These are phyloP conservation scores for Butyriboletus appendiculatus DNA, from an alignment of 1,284 basidiomycete genomes.

Conservation along the genomic window DNA sequence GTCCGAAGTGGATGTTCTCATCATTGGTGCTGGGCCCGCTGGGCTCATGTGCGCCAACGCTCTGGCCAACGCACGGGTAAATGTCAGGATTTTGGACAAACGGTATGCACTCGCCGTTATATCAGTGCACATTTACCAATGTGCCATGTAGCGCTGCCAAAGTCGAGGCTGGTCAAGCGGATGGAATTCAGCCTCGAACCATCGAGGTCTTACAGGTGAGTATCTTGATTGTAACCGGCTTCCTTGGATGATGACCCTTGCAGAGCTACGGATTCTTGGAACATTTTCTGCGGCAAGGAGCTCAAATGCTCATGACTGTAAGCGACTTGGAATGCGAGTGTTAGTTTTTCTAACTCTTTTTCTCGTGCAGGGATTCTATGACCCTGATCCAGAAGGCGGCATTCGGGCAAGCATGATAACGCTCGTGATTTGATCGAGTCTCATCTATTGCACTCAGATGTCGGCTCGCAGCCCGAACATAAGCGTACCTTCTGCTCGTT, in stretches of 20 bases:
- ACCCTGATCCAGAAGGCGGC: slow-evolving; percentile 34
- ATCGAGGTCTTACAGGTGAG: slow-evolving; percentile 44
- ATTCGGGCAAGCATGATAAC: slow-evolving; percentile 23
- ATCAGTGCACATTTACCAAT: neutral
- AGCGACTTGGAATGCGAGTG: slow-evolving; percentile 8
- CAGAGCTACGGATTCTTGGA: slow-evolving; percentile 41
- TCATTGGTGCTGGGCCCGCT: slow-evolving; percentile 55
- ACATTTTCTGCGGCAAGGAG: slow-evolving; percentile 37
- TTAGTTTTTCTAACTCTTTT: neutral
- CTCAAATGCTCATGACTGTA: slow-evolving; percentile 32
- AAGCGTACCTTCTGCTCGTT: slow-evolving; percentile 36
- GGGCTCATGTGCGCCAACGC: slow-evolving; percentile 37
- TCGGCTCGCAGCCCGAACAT: slow-evolving; percentile 36
- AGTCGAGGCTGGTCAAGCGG: slow-evolving; percentile 42
- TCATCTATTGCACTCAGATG: slow-evolving; percentile 16
- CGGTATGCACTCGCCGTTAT: slow-evolving; percentile 16
- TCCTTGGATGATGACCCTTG: neutral
- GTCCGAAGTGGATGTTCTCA: slow-evolving; percentile 52
- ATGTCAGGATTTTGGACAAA: slow-evolving; percentile 30
- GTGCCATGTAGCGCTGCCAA: slow-evolving; percentile 19
- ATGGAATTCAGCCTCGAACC: slow-evolving; percentile 44
- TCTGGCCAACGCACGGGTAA: slow-evolving; percentile 23
- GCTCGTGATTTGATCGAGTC: neutral
- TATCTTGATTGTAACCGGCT: neutral
- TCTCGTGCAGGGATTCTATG: slow-evolving; percentile 37